Percentiles rank a stretch among this genome's conserved stretches.
Conservation (phyloP, 208 protist species). For the Sergeia podlipaevii region DNA sequence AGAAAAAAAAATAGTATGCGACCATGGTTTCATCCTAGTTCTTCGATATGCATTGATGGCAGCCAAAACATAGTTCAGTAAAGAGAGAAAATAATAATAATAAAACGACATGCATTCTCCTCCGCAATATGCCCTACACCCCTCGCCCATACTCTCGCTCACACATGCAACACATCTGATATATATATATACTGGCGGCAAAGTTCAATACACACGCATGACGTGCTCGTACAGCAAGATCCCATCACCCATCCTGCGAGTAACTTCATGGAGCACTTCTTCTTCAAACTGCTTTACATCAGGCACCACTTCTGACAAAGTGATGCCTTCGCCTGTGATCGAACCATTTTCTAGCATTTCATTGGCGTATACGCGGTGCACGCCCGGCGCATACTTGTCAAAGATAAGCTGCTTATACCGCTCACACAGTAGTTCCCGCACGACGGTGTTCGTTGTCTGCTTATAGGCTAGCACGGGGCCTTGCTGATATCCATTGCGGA, state of each 20-base stretch:
- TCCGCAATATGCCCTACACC: too few species aligned
- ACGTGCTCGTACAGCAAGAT: constrained; percentile 32
- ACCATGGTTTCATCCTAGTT: too few species aligned
- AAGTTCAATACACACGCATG: constrained; percentile 8
- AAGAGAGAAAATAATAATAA: too few species aligned
- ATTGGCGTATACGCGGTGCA: constrained; percentile 27
- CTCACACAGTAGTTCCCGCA: constrained; percentile 26
- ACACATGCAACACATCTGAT: neutral
- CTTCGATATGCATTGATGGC: too few species aligned
- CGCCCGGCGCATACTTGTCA: constrained; percentile 8
- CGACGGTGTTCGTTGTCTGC: constrained; percentile 30
- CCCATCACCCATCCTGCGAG: constrained; percentile 22
- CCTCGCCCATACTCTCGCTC: too few species aligned
- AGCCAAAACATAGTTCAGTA: too few species aligned
- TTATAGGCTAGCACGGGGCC: constrained; percentile 47
- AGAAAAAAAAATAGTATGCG: too few species aligned
- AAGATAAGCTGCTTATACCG: constrained; percentile 36
- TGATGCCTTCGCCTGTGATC: constrained; percentile 27
- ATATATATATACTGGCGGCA: neutral
- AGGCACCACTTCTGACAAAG: constrained; percentile 26
- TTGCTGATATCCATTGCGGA: constrained; percentile 58
- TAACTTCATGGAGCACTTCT: constrained; percentile 28
- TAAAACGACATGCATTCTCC: too few species aligned
- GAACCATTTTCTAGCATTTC: constrained; percentile 61
- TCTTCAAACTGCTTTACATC: constrained; percentile 25